Evolutionary conservation across 768 basidiomycete species (phyloP), one percentile per base, ranked within the genome.

Genomic region (Lyophyllum decastes): DNA sequence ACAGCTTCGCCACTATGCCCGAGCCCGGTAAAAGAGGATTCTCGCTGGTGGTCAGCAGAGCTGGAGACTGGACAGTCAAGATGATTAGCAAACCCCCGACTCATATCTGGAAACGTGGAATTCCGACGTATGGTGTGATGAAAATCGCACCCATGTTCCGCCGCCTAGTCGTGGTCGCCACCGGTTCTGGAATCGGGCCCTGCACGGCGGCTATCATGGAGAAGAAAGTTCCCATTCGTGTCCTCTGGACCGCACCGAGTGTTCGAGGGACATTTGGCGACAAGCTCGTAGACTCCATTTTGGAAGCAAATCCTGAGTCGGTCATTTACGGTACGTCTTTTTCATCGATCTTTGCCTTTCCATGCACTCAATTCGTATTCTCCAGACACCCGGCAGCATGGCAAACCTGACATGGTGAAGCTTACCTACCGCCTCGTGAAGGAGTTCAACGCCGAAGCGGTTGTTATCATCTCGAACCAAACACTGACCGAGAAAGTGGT

Each of bases 221-320:
- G 52, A 71, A 76, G 61, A 70, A 75, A n/a, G 71, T 82, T 10
- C 82, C 83, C 4, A 81, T 82, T 49, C 75, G 78, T 21, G 74
- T 86, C 34, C 74, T 87, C 19, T 85, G 84, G 84, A 84, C 83
- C 1, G 79, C 83, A 16, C 84, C 83, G 3, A 78, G 84, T 60
- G 82, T 84, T 49, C 77, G 83, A 16, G 72, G 82, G 68, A 87
- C 84, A 10, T 87, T 85, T 64, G 85, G 85, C 26, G 76, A 85
- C 66, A 75, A 82, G 52, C 72, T 87, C 12, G 84, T 85, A 1
- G 82, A 85, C 65, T 65, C 76, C 10, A 79, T 87, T 54, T 66
- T 85, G 22, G 74, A 70, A n/a, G 79, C 79, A 0, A 74, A 76
- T n/a, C 83, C 52, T 5, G 41, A 53, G n/a, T 82, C 83, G 6